Percentiles rank a stretch among this genome's conserved stretches.
phyloP scores from a whole-genome alignment of 139 green algal genomes.

The Chlamydomonas eustigma region DNA sequence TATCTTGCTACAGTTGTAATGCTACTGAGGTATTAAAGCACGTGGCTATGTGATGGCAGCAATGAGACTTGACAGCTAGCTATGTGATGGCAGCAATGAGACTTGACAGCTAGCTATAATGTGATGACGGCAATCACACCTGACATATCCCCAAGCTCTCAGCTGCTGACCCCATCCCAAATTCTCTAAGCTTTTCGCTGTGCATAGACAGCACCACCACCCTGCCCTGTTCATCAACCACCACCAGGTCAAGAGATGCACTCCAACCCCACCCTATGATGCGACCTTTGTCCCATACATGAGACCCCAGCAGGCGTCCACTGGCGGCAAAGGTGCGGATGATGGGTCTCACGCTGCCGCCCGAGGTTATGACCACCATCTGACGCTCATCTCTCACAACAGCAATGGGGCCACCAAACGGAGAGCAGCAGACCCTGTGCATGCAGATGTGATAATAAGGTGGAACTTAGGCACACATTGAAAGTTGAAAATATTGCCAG shows the following conservation, averaged over 20 bases:
- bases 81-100: no score
- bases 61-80: no score
- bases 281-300: slow-evolving; percentile 66
- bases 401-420: slow-evolving; percentile 79
- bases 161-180: slow-evolving; percentile 29
- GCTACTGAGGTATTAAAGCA: no score
- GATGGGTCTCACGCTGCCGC: slow-evolving; percentile 32
- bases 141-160: neutral
- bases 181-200: slow-evolving; percentile 39
- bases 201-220: slow-evolving; percentile 26
- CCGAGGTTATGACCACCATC: slow-evolving; percentile 56
- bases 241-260: slow-evolving; percentile 56
- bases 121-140: neutral
- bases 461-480: neutral
- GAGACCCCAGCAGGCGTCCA: slow-evolving; percentile 45
- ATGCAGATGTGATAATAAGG: neutral
- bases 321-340: slow-evolving; percentile 64
- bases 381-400: slow-evolving; percentile 68
- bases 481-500: neutral
- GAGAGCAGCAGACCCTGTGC: slow-evolving; percentile 43
- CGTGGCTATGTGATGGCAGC: no score
- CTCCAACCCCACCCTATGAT: slow-evolving; percentile 77
- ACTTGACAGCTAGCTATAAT: no score
- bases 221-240: slow-evolving; percentile 53
- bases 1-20: slow-evolving; percentile 51